Conservation (phyloP, 768 basidiomycete species). For the Saitozyma podzolica region DNA sequence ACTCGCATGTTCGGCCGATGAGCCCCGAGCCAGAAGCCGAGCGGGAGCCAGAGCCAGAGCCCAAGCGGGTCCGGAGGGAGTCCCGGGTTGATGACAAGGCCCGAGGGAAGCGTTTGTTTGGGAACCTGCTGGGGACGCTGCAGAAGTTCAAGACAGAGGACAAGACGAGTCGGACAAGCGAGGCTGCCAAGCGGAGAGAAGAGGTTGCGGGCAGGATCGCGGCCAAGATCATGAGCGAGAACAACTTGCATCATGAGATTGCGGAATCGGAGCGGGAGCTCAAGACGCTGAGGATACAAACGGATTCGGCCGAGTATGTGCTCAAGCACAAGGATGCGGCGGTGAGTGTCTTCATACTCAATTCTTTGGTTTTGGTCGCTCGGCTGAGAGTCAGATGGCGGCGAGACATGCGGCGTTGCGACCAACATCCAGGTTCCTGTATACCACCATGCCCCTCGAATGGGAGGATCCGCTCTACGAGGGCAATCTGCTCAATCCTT, state of each 20-base stretch:
- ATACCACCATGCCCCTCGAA: conserved; percentile 35
- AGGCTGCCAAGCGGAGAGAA: conserved; percentile 46
- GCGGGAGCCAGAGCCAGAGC: too few relatives aligned
- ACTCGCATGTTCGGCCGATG: too few relatives aligned
- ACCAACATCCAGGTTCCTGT: conserved; percentile 41
- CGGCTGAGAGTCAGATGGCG: conserved; percentile 22
- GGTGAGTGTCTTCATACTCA: conserved; percentile 27
- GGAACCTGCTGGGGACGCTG: conserved; percentile 50
- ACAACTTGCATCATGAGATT: conserved; percentile 46
- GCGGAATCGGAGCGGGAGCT: conserved; percentile 43
- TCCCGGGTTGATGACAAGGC: conserved; percentile 44
- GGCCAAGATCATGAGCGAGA: conserved; percentile 42
- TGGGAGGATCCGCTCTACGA: conserved; percentile 26
- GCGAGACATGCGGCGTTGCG: conserved; percentile 42
- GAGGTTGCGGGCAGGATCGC: conserved; percentile 43
- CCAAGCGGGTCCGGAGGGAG: conserved; percentile 38
- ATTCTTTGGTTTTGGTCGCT: not conserved
- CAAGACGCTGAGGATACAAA: conserved; percentile 38
- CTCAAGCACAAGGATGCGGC: conserved; percentile 41
- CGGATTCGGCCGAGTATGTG: conserved; percentile 39
- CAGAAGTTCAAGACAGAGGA: conserved; percentile 51
- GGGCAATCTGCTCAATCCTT: conserved; percentile 34
- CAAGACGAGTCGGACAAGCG: conserved; percentile 38
- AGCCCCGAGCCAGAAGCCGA: too few relatives aligned
- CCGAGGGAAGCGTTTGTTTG: conserved; percentile 46